phyloP scores from a whole-genome alignment of 306 rosid species.

The Vicia sativa region DNA sequence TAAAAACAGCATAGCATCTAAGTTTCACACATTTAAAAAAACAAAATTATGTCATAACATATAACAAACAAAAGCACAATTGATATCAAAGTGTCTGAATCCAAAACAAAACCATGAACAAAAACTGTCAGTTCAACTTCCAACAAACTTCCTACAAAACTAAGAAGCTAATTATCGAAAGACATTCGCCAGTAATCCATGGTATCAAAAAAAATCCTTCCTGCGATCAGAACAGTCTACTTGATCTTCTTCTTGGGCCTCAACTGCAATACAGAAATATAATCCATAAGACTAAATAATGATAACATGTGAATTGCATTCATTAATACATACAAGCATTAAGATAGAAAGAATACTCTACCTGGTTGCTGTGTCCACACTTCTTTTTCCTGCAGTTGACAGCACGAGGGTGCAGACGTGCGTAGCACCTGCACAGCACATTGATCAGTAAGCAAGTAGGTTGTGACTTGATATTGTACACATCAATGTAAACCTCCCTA shows the following conservation, averaged over 20 bases:
- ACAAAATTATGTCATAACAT: slow-evolving; percentile 21
- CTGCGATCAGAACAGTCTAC: slow-evolving; percentile 49
- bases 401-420: slow-evolving; percentile 98
- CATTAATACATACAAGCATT: neutral
- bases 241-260: slow-evolving; percentile 99
- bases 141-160: slow-evolving; percentile 29
- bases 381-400: slow-evolving; percentile 99
- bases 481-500: neutral
- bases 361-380: slow-evolving; percentile 99
- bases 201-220: slow-evolving; percentile 7
- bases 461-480: neutral
- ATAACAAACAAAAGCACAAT: slow-evolving; percentile 25
- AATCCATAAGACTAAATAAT: neutral
- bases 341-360: neutral
- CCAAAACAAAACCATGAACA: slow-evolving; percentile 23
- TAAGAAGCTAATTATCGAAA: slow-evolving; percentile 31
- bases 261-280: slow-evolving; percentile 62
- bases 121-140: slow-evolving; percentile 11
- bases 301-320: neutral
- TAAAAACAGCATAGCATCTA: neutral
- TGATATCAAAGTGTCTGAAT: slow-evolving; percentile 16
- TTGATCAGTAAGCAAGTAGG: neutral
- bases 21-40: neutral
- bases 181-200: slow-evolving; percentile 37
- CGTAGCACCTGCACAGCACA: slow-evolving; percentile 74